Conservation (phyloP, 2,329 filamentous ascomycete genomes). For the Colletotrichum salicis region DNA sequence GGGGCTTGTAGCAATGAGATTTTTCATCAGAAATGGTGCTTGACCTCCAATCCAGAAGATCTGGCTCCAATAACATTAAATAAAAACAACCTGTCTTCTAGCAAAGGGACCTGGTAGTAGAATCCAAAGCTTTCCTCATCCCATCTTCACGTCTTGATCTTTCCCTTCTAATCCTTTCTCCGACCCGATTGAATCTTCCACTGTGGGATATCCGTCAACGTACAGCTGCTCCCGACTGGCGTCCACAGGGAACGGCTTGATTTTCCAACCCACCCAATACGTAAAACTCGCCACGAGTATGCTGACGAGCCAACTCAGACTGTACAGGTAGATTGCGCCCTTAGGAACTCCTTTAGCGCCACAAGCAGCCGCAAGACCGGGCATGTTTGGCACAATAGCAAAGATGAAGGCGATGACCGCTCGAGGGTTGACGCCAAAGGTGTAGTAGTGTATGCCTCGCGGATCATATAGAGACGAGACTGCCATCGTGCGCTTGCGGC, state of each 20-base stretch:
- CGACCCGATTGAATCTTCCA: not conserved
- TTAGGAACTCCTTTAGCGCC: constrained; percentile 38
- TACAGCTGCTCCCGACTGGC: not conserved
- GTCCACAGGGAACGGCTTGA: constrained; percentile 14
- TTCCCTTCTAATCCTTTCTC: not conserved
- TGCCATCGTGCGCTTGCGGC: constrained; percentile 47
- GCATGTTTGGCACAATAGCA: constrained; percentile 42
- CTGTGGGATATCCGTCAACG: constrained; percentile 1
- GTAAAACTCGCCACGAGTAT: constrained; percentile 31
- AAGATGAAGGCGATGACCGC: constrained; percentile 45
- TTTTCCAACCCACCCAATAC: constrained; percentile 29
- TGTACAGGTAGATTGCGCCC: constrained; percentile 35
- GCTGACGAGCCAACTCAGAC: constrained; percentile 40
- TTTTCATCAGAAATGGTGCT: too few species aligned
- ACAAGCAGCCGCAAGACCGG: constrained; percentile 36
- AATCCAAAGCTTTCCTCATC: not conserved
- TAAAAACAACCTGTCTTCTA: too few species aligned
- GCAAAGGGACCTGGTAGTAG: not conserved
- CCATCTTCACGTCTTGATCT: not conserved
- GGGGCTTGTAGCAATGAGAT: not conserved
- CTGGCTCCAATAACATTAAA: not conserved
- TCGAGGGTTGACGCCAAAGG: constrained; percentile 44
- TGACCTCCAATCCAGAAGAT: too few species aligned
- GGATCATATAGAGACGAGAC: constrained; percentile 50
- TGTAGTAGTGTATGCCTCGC: constrained; percentile 55